Evolutionary conservation across 768 basidiomycete genomes (phyloP).

Genomic region (Leccinum ochraceum): DNA sequence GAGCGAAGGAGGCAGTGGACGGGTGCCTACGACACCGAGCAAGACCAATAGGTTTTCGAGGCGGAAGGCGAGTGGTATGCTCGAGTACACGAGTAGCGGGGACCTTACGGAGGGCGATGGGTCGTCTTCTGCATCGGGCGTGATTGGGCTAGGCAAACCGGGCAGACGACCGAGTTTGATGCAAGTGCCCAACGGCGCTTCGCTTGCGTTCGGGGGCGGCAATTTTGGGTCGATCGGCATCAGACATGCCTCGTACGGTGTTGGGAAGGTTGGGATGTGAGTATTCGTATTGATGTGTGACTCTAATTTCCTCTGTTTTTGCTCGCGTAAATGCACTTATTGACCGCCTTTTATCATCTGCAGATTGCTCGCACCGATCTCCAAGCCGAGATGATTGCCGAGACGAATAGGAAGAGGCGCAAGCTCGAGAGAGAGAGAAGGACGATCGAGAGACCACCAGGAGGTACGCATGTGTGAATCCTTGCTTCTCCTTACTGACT

Average conservation of each 20-base stretch:
- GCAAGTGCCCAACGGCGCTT: conserved; percentile 37
- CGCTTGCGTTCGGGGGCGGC: not conserved
- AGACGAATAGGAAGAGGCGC: conserved; percentile 84
- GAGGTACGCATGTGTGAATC: conserved; percentile 48
- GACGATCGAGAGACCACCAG: conserved; percentile 68
- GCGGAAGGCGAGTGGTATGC: conserved; percentile 26
- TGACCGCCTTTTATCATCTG: conserved; percentile 4
- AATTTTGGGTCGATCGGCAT: too few relatives aligned
- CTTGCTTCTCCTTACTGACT: conserved; percentile 2
- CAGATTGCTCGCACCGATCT: conserved; percentile 77
- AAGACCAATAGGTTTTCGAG: conserved; percentile 23
- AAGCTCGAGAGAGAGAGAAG: conserved; percentile 85
- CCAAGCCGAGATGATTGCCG: conserved; percentile 86
- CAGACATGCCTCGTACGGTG: conserved; percentile 39
- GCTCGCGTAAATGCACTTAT: conserved; percentile 4
- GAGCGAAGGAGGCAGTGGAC: conserved; percentile 1
- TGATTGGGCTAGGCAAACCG: conserved; percentile 23
- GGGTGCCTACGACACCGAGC: conserved; percentile 30
- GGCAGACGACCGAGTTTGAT: conserved; percentile 45
- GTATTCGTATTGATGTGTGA: not conserved
- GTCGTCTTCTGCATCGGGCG: conserved; percentile 23
- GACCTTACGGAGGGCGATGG: conserved; percentile 26
- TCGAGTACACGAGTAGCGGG: conserved; percentile 28
- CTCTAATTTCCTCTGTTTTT: not conserved
- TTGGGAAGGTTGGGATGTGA: conserved; percentile 28